Base-by-base conservation (phyloP, 2,329 filamentous ascomycete genomes). In the Neurospora sp. region DNA sequence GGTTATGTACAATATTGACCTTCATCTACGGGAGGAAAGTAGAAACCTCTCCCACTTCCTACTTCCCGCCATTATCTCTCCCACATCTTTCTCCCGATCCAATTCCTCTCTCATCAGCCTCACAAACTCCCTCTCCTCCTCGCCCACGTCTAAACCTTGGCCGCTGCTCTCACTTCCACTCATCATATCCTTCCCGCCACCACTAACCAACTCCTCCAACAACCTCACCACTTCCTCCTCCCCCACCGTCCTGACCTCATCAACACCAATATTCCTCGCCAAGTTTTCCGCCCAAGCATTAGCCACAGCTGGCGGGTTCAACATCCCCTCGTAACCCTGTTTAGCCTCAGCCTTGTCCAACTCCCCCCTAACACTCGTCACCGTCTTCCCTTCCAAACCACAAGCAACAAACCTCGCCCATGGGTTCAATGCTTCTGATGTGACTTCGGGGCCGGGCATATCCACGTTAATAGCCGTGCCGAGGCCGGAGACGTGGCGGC, bases 341-440 rank as follows among this genome's bases (percentile, higher is more conserved):
- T 57, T 15, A 41, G n/a, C 75, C 38, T 70, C 12, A 46, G 62
- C 23, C 23, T 62, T 62, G 28, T 4, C 52, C 67, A 83, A 72
- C 78, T 91, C 85, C 46, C 81, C 83, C 73, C 83, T 82, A 70
- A 97, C 84, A 78, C 88, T 94, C n/a, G 92, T 96, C 68, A 92
- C 90, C 71, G 86, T 84, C 81, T 91, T 92, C 33, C 91, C 94
- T 72, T 90, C 88, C 46, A 98, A 80, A 0, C 96, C 96, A 83
- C 95, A 98, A 15, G 93, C 91, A n/a, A 94, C 89, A 78, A 98
- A 97, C 72, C 94, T 85, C 62, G 79, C 79, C 86, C 86, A 88
- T 1, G 86, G 86, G 72, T 88, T 87, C 3, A 72, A 8, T 8
- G 17, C 1, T 66, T 73, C 74, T 33, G 86, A 82, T 76, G 87